These are phyloP conservation scores for Neurospora africana DNA, from an alignment of 495 filamentous ascomycete genomes.

Conservation along the genomic window DNA sequence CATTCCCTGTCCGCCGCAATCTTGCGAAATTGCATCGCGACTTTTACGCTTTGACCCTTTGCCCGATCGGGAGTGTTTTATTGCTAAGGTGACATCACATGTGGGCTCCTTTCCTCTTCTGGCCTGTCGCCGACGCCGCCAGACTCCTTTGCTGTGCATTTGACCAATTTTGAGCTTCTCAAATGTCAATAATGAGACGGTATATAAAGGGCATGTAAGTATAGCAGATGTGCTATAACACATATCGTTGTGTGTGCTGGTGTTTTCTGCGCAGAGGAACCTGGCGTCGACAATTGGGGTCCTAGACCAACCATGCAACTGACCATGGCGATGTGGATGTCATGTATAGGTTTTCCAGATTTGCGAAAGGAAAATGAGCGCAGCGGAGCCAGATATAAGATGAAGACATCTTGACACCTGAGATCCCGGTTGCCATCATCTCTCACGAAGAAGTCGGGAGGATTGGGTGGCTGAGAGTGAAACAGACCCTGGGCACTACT, in stretches of 20 bases:
- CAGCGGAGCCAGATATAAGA: background rate
- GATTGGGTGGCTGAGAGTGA: background rate
- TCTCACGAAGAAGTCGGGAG: background rate
- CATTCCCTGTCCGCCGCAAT: slow-evolving; percentile 17
- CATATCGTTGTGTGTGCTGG: background rate
- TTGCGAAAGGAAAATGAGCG: background rate
- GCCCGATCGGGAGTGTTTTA: background rate
- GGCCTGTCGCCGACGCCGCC: background rate
- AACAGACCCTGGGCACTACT: background rate
- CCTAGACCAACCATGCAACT: background rate
- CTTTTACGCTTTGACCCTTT: slow-evolving; percentile 14
- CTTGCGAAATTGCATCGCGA: slow-evolving; percentile 17
- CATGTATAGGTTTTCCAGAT: background rate
- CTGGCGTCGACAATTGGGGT: background rate
- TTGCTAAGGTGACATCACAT: background rate
- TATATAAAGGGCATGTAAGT: background rate
- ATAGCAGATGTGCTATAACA: background rate
- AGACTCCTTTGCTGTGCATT: background rate
- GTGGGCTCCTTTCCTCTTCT: background rate
- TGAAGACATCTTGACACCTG: background rate
- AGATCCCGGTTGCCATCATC: background rate
- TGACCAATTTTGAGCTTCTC: background rate
- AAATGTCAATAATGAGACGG: background rate
- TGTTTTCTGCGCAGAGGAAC: background rate
- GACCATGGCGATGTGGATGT: background rate